Base-by-base conservation (phyloP, 2,329 filamentous ascomycete genomes). In the Colletotrichum echinochloae region DNA sequence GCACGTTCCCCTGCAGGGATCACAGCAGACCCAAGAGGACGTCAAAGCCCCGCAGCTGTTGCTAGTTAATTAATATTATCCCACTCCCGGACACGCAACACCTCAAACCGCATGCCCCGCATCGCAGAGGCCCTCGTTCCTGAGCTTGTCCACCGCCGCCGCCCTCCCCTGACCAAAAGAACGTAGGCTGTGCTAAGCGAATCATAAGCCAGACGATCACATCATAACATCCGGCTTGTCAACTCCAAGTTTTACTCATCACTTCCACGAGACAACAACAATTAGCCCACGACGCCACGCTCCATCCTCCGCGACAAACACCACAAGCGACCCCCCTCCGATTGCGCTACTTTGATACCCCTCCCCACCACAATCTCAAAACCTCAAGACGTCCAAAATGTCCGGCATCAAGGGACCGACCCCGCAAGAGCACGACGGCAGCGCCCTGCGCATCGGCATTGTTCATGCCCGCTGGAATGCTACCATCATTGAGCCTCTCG, bases 401-500 rank as follows among this genome's bases (percentile, higher is more conserved):
- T 84, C 84, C 70, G 83, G 81, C 65, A 80, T 86, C 80, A 90
- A 89, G 77, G 87, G 86, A 69, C 87, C 87, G n/a, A 82, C 83
- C 73, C 82, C 84, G 64, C 83, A 90, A 79, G 83, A 87, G 75
- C 86, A 89, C 81, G 86, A 91, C 79, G 92, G 93, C 81, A 89
- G 89, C 77, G 86, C 85, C 77, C 89, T 99, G 74, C 94, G 96
- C 79, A 91, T 99, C 79, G 95, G 93, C 79, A 98, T 99, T 79
- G 89, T 99, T 70, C 96, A 98, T 84, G 95, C 95, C 70, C 91
- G 96, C 77, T 99, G 96, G 96, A 99, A 99, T 85, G 87, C 87
- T 74, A 88, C 87, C 74, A 94, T 99, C 79, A 97, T 98, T 81
- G 90, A 93, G 70, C 90, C 94, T 63, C 90, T 99, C 67, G 87